phyloP scores from a whole-genome alignment of 352 stramenopile genomes.

The Phytophthora sansomeana region DNA sequence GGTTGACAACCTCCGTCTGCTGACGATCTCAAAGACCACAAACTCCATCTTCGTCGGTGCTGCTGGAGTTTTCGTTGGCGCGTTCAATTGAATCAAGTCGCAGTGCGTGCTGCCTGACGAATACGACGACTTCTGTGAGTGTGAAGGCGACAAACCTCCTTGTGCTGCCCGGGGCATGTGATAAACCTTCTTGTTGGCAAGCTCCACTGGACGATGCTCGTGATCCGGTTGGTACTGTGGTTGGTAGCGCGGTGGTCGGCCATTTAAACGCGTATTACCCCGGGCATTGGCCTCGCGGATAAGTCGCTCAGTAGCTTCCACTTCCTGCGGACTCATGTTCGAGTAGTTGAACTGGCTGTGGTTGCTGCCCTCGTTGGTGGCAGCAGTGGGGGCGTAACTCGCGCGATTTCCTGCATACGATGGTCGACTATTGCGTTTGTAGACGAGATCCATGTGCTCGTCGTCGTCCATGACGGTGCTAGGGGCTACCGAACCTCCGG shows the following conservation, averaged over 20 bases:
- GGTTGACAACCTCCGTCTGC: slow-evolving; percentile 17
- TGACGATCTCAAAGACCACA: slow-evolving; percentile 51
- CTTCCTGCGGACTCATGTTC: slow-evolving; percentile 36
- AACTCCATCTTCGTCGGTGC: slow-evolving; percentile 44
- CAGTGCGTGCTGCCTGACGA: slow-evolving; percentile 28
- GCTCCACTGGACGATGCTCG: slow-evolving; percentile 13
- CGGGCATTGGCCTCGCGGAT: slow-evolving; percentile 19
- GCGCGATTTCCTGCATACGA: slow-evolving; percentile 9
- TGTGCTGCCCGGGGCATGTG: slow-evolving; percentile 13
- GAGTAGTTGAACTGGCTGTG: slow-evolving; percentile 40
- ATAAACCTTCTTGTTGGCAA: slow-evolving; percentile 26
- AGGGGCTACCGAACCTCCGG: slow-evolving; percentile 20
- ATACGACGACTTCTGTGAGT: slow-evolving; percentile 32
- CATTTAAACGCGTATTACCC: slow-evolving; percentile 8
- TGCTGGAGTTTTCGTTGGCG: not conserved
- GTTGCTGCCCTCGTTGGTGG: slow-evolving; percentile 42
- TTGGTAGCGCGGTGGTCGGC: slow-evolving; percentile 19
- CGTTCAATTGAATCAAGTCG: slow-evolving; percentile 32
- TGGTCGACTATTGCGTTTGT: slow-evolving; percentile 8
- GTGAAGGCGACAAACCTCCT: slow-evolving; percentile 15
- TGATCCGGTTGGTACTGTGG: slow-evolving; percentile 23
- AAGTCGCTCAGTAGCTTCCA: slow-evolving; percentile 18
- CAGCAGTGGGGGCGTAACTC: slow-evolving; percentile 36
- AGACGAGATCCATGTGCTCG: slow-evolving; percentile 14
- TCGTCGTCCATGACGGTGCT: slow-evolving; percentile 37